Evolutionary conservation across 176 grass and related monocot genomes (phyloP), one percentile per base, ranked within the genome.

Genomic region (Stipa capillata): DNA sequence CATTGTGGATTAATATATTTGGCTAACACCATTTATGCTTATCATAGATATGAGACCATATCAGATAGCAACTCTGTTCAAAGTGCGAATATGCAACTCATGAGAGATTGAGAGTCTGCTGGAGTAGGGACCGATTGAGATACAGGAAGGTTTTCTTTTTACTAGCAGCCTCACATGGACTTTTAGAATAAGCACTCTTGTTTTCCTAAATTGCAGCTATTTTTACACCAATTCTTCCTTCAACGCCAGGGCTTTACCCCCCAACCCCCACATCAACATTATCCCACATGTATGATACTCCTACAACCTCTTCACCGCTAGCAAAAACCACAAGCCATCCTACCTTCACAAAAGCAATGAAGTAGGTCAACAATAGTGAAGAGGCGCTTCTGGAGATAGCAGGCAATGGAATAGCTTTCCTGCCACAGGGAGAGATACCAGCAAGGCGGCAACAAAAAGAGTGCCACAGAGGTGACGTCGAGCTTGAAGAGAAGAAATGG

Each of bases 1-100:
- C 34, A 65, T 58, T 40, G 37, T 14, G 44, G 39, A 82, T 65
- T 32, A 89, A 85, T 73, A 78, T 23, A 37, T 51, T 80, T 39
- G 35, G 11, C 73, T 20, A 84, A 72, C 44, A 55, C 23, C 67
- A 72, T 55, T 65, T 66, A 28, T 65, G 56, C 36, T 3, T 57
- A 55, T 3, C 29, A 72, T 69, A 41, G 64, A 65, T 40, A 66
- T 35, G 9, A 27, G 31, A 79, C 31, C 47, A 49, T 17, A 75
- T 76, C 23, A 52, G 33, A 21, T 66, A 66, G 34, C 61, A 72
- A 81, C 13, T 45, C 2, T 62, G 29, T 29, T 72, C 2, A 7
- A 34, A 34, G 42, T 64, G 75, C 35, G 20, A 61, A 51, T 45
- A 18, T 34, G 56, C 15, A 44, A 58, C 16, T 15, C 64, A 40